These are phyloP conservation scores for Boletus sp. DNA, from an alignment of 768 basidiomycete genomes.

Conservation along the genomic window DNA sequence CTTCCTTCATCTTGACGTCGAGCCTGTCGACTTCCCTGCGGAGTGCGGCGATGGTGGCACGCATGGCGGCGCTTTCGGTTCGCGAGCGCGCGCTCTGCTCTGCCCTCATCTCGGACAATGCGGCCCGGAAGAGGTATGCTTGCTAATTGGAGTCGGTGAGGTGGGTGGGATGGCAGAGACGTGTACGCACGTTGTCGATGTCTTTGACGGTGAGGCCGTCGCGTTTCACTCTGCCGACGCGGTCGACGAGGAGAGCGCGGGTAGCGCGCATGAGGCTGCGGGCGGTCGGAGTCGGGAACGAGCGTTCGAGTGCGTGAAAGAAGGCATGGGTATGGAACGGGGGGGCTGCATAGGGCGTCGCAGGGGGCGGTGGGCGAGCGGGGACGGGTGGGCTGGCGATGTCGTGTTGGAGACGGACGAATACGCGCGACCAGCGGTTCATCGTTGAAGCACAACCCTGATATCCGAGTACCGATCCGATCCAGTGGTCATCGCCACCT, in stretches of 20 bases:
- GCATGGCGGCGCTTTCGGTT: conserved; percentile 82
- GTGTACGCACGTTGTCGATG: conserved; percentile 67
- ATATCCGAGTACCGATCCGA: conserved; percentile 21
- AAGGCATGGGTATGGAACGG: conserved; percentile 85
- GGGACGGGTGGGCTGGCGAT: conserved; percentile 16
- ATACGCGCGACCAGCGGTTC: conserved; percentile 5
- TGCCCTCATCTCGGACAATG: conserved; percentile 83
- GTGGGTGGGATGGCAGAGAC: not conserved
- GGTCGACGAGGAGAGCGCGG: conserved; percentile 73
- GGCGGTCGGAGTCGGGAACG: conserved; percentile 72
- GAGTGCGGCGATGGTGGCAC: conserved; percentile 71
- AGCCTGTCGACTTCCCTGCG: conserved; percentile 85
- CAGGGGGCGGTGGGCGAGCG: conserved; percentile 8
- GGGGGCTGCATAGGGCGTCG: conserved; percentile 53
- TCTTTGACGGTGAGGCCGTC: conserved; percentile 77
- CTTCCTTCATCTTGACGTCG: conserved; percentile 92
- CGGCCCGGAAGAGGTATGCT: conserved; percentile 94
- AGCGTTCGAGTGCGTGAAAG: conserved; percentile 65
- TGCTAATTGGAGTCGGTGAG: conserved; percentile 49
- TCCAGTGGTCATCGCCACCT: too few relatives aligned
- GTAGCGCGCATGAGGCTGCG: conserved; percentile 83
- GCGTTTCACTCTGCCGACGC: conserved; percentile 64
- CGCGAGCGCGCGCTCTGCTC: conserved; percentile 80
- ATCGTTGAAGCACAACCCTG: not conserved
- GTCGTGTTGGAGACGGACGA: conserved; percentile 19